Evolutionary conservation across 352 stramenopile species (phyloP).

Genomic region (Pythium phragmiticola): DNA sequence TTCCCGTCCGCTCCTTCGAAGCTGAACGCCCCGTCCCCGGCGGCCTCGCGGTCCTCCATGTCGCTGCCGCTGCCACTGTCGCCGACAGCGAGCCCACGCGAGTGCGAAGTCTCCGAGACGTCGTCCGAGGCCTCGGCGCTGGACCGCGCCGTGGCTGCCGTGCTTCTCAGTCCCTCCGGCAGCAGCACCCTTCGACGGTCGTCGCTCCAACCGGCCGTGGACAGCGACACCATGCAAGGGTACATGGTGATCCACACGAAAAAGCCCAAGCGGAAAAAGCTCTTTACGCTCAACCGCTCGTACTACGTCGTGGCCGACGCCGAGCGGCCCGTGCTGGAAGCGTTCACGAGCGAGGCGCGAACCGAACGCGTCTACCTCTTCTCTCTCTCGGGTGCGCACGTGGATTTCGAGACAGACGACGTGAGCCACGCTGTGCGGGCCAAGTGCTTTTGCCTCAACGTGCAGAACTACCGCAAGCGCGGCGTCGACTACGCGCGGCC

Average conservation of each 20-base stretch:
- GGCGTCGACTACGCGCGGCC: constrained; percentile 52
- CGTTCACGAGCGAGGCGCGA: constrained; percentile 60
- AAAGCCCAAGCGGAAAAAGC: constrained; percentile 49
- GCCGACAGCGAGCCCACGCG: neutral
- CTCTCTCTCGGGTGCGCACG: constrained; percentile 48
- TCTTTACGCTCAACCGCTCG: constrained; percentile 46
- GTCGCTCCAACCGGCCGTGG: constrained; percentile 23
- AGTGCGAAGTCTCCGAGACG: neutral
- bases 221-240: constrained; percentile 44
- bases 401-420: constrained; percentile 72
- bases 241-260: constrained; percentile 68
- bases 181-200: constrained; percentile 22
- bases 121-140: constrained; percentile 2
- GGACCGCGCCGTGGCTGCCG: constrained; percentile 20
- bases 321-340: constrained; percentile 51
- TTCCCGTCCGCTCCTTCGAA: constrained; percentile 3
- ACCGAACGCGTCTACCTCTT: constrained; percentile 60
- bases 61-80: constrained; percentile 14
- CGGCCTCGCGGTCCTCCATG: constrained; percentile 7
- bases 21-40: neutral
- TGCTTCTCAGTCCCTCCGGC: constrained; percentile 6
- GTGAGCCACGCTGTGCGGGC: constrained; percentile 61
- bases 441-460: constrained; percentile 76
- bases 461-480: constrained; percentile 70
- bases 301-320: constrained; percentile 56